Conservation (phyloP, 441 rosid species). For the Euphorbia celastroides region DNA sequence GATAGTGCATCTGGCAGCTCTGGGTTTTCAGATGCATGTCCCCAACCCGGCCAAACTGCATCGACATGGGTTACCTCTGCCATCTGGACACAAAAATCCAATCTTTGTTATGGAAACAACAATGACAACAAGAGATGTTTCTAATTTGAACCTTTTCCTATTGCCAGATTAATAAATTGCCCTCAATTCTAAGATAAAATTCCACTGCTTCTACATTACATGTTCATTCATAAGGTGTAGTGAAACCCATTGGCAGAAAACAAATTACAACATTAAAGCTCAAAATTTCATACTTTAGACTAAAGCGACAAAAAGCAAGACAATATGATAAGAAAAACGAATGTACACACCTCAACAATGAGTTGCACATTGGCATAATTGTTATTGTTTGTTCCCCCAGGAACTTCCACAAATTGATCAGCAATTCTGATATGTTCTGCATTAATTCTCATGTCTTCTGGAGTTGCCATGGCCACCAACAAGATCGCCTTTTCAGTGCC, state of each 20-base stretch:
- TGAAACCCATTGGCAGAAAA: constrained; percentile 2
- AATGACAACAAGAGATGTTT: constrained; percentile 5
- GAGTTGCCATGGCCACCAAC: constrained; percentile 99
- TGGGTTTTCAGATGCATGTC: constrained; percentile 99
- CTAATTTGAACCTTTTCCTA: constrained; percentile 8
- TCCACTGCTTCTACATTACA: not conserved
- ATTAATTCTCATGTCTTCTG: constrained; percentile 99
- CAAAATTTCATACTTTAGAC: constrained; percentile 1
- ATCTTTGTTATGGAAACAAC: constrained; percentile 13
- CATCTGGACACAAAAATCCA: constrained; percentile 54
- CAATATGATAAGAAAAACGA: not conserved
- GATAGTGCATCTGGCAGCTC: constrained; percentile 93
- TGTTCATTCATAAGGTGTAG: constrained; percentile 5
- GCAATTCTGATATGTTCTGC: constrained; percentile 99
- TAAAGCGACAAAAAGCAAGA: constrained; percentile 13
- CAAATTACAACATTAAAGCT: no score
- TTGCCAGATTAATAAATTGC: constrained; percentile 12
- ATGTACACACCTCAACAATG: constrained; percentile 81
- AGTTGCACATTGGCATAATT: constrained; percentile 99
- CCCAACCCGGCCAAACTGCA: constrained; percentile 99
- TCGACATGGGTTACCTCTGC: constrained; percentile 97
- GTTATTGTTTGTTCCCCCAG: constrained; percentile 99
- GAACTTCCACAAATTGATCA: constrained; percentile 99
- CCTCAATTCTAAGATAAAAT: constrained; percentile 12
- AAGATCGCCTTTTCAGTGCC: constrained; percentile 94